Conservation (phyloP, 768 basidiomycete genomes). For the Mycena rosella region DNA sequence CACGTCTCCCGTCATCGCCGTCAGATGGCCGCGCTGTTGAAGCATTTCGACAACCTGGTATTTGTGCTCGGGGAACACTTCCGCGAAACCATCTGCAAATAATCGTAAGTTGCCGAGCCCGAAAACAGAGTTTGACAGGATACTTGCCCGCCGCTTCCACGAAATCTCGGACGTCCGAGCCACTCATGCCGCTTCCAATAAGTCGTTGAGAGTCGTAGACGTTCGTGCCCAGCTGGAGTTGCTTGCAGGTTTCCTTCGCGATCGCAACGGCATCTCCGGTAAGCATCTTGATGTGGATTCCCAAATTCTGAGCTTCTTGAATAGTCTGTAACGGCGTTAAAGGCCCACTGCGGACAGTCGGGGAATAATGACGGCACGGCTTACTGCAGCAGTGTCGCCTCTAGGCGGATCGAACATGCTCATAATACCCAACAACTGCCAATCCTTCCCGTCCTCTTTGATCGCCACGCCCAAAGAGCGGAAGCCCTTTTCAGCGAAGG, state of each 20-base stretch:
- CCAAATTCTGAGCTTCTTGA: conserved; percentile 56
- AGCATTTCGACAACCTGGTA: conserved; percentile 53
- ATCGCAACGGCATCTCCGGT: conserved; percentile 65
- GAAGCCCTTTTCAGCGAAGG: conserved; percentile 59
- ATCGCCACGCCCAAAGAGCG: conserved; percentile 60
- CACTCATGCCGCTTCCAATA: conserved; percentile 57
- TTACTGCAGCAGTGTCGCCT: conserved; percentile 54
- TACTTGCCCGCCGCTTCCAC: conserved; percentile 54
- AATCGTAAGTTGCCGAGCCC: background rate
- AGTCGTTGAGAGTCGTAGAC: conserved; percentile 60
- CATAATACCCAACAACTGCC: conserved; percentile 56
- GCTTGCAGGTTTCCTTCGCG: conserved; percentile 60
- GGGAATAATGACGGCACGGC: conserved; percentile 33
- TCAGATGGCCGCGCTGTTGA: conserved; percentile 55
- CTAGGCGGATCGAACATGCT: conserved; percentile 62
- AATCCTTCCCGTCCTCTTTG: conserved; percentile 56
- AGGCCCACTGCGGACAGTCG: background rate
- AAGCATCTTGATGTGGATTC: conserved; percentile 64
- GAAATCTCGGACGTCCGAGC: conserved; percentile 53
- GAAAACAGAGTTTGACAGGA: background rate
- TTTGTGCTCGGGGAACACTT: conserved; percentile 61
- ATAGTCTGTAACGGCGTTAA: conserved; percentile 47
- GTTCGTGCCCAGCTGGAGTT: conserved; percentile 59
- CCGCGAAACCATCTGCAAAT: conserved; percentile 58
- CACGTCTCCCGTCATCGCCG: conserved; percentile 59